Evolutionary conservation across 2,329 filamentous ascomycete genomes (phyloP), one percentile per base, ranked within the genome.

Genomic region (Ambrosiella beaveri): DNA sequence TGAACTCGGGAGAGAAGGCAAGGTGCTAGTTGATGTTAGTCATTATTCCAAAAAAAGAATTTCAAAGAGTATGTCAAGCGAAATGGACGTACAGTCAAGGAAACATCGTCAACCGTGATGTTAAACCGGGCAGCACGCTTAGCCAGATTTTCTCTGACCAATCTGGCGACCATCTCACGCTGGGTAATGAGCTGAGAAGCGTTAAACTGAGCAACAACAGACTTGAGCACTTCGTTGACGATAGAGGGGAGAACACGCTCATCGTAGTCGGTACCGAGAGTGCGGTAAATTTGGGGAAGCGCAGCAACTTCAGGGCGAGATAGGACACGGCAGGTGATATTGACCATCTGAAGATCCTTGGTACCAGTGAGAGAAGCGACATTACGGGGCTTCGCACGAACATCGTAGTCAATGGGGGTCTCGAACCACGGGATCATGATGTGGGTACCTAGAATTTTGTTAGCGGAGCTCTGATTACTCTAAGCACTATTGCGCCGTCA

Each of bases 341-440:
- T 98, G 69, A 97, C 93, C 93, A 98, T 98, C 77, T 98, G 93
- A 73, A 98, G 75, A 73, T 98, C 93, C 78, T 98, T 98, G 68
- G 93, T 98, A 65, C 93, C 93, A 61, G 93, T 98, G 64, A 98
- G 81, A 64, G 93, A 97, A 64, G 93, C 86, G 65, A 98, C 90
- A 68, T 95, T 96, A 70, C 93, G 84, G 66, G 93, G 93, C 77
- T 91, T 96, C 61, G 93, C 93, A 73, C 93, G 91, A 65, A 98
- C 93, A 71, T 98, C 91, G 77, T 97, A 98, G 66, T 90, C 84
- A 71, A 98, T 82, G 56, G 93, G 89, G 3, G 90, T 95, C 74
- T 98, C 93, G 72, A 98, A 85, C 93, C 93, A 98, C 55, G 93
- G 93, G 64, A 98, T 83, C 65, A 85, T 82, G 68, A 98, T 76